Evolutionary conservation across 306 rosid species (phyloP).

Genomic region (Pterocarpus santalinus): DNA sequence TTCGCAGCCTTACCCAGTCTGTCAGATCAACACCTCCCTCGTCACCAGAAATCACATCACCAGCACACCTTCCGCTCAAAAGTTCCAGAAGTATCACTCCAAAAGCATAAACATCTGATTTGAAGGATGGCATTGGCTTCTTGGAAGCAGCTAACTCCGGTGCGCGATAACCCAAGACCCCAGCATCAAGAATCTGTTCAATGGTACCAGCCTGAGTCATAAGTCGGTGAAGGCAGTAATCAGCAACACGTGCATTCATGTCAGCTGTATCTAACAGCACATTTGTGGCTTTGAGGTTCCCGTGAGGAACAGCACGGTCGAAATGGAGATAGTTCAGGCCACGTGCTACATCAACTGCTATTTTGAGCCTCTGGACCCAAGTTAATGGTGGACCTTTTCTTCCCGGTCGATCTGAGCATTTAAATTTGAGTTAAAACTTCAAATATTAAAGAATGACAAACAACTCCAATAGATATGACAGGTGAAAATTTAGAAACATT

Average conservation of each 20-base stretch:
- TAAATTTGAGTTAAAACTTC: constrained; percentile 38
- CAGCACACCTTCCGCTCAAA: constrained; percentile 95
- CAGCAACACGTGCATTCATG: constrained; percentile 92
- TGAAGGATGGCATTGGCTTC: constrained; percentile 95
- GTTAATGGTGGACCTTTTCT: constrained; percentile 84
- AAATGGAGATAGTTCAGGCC: constrained; percentile 99
- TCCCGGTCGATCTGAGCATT: constrained; percentile 89
- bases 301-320: constrained; percentile 98
- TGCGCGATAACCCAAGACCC: constrained; percentile 92
- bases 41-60: constrained; percentile 87
- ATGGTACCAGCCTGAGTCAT: constrained; percentile 97
- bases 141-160: constrained; percentile 96
- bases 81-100: constrained; percentile 93
- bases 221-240: constrained; percentile 97
- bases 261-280: constrained; percentile 87
- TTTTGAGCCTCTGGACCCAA: constrained; percentile 94
- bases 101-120: constrained; percentile 95
- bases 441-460: constrained; percentile 22
- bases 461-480: neutral
- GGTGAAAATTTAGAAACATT: neutral
- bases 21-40: constrained; percentile 90
- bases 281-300: constrained; percentile 94
- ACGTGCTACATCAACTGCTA: constrained; percentile 97
- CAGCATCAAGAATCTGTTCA: constrained; percentile 97
- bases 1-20: constrained; percentile 86